Base-by-base conservation (phyloP, 768 basidiomycete genomes). In the Daedalea quercina region DNA sequence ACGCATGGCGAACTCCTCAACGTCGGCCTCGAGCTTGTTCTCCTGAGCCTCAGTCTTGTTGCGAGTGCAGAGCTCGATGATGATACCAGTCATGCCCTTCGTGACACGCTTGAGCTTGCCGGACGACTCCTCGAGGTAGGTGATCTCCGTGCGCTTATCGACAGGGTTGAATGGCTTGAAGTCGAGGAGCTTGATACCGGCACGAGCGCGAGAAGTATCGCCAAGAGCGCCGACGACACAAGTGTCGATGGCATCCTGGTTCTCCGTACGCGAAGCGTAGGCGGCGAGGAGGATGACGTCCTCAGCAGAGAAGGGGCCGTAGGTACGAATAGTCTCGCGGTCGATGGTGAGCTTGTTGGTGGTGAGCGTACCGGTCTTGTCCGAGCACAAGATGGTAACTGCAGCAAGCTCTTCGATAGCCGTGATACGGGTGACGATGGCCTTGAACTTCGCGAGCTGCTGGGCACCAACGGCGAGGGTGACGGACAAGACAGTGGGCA, bases 91-190 rank as follows among this genome's bases (percentile, higher is more conserved):
- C 95, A 98, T 98, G 69, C 95, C 95, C 85, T 98, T 98, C 67
- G 95, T 96, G 65, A 95, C 95, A 65, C 95, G 91, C 84, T 95
- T 96, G 61, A 98, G 81, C 70, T 89, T 92, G 71, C 95, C 95
- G 17, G 90, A 78, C 7, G 91, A 78, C 70, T 93, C 87, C 69
- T 96, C 94, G 46, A 81, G 86, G 77, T 97, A 98, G 48, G 95
- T 98, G 69, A 95, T 94, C 75, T 97, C 95, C 55, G 95, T 97
- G 66, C 94, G 91, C 79, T 97, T 97, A 80, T 95, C 93, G 62
- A 94, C 92, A 47, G 95, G 95, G 79, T 97, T 96, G 82, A 97
- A 98, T 3, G 94, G 94, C 78, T 96, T 97, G 81, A 98, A 98
- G 72, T 98, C 94, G 66, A 97, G 78, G 45, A 98, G 85, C 68